These are phyloP conservation scores for Craterostigma plantagineum DNA, from an alignment of 257 asterid genomes.

Conservation along the genomic window DNA sequence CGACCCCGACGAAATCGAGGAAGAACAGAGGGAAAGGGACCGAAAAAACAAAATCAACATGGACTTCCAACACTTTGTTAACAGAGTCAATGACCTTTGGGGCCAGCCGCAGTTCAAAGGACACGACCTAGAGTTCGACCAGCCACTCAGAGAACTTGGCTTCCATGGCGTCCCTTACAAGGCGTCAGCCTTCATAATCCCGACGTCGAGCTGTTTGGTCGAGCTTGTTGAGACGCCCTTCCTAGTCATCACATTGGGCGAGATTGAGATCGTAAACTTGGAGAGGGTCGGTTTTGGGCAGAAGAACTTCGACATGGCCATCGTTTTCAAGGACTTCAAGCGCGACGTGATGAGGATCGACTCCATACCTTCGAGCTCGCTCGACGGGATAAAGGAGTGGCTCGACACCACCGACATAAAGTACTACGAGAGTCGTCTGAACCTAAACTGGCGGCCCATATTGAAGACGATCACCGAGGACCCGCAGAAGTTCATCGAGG, in stretches of 20 bases:
- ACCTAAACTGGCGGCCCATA: conserved; percentile 64
- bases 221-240: conserved; percentile 64
- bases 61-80: conserved; percentile 57
- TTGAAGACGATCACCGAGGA: too few relatives aligned
- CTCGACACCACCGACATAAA: conserved; percentile 55
- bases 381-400: conserved; percentile 65
- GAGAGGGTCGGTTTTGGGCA: conserved; percentile 81
- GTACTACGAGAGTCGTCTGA: conserved; percentile 55
- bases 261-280: conserved; percentile 58
- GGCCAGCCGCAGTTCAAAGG: conserved; percentile 36
- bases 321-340: conserved; percentile 71
- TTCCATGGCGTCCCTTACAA: conserved; percentile 61
- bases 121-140: conserved; percentile 58
- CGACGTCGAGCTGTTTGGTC: conserved; percentile 55
- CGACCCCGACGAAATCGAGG: conserved; percentile 80
- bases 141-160: conserved; percentile 60
- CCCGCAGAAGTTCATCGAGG: too few relatives aligned
- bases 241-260: conserved; percentile 37
- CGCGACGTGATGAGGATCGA: conserved; percentile 50
- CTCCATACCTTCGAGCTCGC: conserved; percentile 45
- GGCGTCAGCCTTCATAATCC: conserved; percentile 51
- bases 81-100: conserved; percentile 58
- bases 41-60: conserved; percentile 51
- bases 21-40: conserved; percentile 71
- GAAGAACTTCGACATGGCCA: conserved; percentile 69